phyloP scores from a whole-genome alignment of 1,284 basidiomycete species.

The Sparassis latifolia region DNA sequence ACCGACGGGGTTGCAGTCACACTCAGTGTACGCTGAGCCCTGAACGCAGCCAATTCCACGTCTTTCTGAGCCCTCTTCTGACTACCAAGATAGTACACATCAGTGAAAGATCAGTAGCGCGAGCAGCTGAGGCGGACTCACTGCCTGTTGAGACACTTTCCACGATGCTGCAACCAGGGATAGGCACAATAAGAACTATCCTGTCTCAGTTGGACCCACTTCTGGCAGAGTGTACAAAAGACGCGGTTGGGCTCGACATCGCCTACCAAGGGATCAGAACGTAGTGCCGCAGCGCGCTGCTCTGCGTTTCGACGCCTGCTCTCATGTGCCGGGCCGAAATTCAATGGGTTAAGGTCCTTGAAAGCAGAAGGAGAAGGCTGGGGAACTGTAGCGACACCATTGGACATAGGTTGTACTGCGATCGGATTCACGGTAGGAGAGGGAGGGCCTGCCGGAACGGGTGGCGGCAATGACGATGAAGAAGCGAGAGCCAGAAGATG shows the following conservation, averaged over 20 bases:
- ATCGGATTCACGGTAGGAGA: conserved; percentile 13
- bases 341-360: conserved; percentile 46
- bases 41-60: conserved; percentile 14
- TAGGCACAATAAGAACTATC: conserved; percentile 70
- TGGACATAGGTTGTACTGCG: conserved; percentile 11
- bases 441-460: conserved; percentile 12
- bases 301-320: conserved; percentile 66
- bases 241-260: conserved; percentile 70
- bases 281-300: conserved; percentile 61
- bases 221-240: conserved; percentile 64
- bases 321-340: conserved; percentile 45
- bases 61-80: conserved; percentile 40
- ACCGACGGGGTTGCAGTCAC: conserved; percentile 12
- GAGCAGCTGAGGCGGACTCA: conserved; percentile 29
- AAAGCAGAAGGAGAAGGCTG: conserved; percentile 31
- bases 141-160: conserved; percentile 62
- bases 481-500: conserved; percentile 29
- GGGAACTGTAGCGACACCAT: conserved; percentile 1
- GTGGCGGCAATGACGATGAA: conserved; percentile 19
- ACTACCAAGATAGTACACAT: conserved; percentile 8
- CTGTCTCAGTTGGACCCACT: conserved; percentile 74
- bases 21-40: conserved; percentile 27
- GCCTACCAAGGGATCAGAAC: conserved; percentile 53
- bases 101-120: not conserved
- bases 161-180: conserved; percentile 71